Conservation (phyloP, 1,284 basidiomycete species). For the Mycosarcoma mackinlayi region DNA sequence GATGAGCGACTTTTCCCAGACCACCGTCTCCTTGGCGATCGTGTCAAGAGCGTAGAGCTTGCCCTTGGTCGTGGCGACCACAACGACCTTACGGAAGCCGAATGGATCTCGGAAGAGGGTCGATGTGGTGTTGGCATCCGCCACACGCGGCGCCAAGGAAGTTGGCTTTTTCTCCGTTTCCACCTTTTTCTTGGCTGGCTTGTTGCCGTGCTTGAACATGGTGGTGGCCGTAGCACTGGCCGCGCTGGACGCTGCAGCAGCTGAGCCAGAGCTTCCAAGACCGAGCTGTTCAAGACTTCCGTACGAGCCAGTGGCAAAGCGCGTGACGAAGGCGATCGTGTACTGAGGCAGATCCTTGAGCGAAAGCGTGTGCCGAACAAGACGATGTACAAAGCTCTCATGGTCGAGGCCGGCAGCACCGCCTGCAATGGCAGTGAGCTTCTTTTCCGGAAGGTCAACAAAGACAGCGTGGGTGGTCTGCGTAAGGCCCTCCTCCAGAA, state of each 20-base stretch:
- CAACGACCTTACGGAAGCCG: conserved; percentile 86
- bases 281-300: conserved; percentile 68
- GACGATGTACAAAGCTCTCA: conserved; percentile 73
- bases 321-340: conserved; percentile 75
- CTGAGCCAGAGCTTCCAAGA: conserved; percentile 54
- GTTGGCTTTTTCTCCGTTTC: conserved; percentile 39
- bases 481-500: conserved; percentile 83
- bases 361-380: conserved; percentile 57
- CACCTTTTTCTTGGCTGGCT: conserved; percentile 25
- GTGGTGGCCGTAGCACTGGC: conserved; percentile 26
- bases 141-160: conserved; percentile 47
- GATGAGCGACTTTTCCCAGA: conserved; percentile 66
- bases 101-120: conserved; percentile 75
- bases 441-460: conserved; percentile 81
- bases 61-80: conserved; percentile 78
- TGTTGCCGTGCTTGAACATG: conserved; percentile 45
- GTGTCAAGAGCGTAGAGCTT: conserved; percentile 86
- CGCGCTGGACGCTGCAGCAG: conserved; percentile 9
- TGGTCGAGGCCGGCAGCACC: conserved; percentile 58
- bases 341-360: conserved; percentile 79
- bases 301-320: conserved; percentile 81
- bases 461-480: conserved; percentile 74
- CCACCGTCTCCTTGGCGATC: conserved; percentile 71
- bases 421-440: conserved; percentile 65
- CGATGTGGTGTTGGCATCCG: conserved; percentile 42